Percentiles rank a stretch among this genome's conserved stretches.
Evolutionary conservation across 2,329 filamentous ascomycete genomes (phyloP).

Genomic region (Ophiocordyceps camponoti-leonardi): DNA sequence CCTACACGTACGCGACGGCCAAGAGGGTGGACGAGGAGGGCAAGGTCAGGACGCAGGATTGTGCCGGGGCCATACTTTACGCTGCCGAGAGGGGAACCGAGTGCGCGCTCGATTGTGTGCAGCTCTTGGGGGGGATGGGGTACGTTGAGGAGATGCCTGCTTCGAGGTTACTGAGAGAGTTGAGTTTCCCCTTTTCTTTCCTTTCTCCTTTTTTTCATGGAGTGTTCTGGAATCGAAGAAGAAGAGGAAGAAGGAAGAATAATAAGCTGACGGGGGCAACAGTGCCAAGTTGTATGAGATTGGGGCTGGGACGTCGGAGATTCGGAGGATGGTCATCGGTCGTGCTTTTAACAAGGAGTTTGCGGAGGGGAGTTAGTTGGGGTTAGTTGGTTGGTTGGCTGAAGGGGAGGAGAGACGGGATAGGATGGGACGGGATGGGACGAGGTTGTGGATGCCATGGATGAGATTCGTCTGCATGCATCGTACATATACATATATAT

Average conservation of each 20-base stretch:
- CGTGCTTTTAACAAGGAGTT: conserved; percentile 82
- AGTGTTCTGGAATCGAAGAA: too few relatives aligned
- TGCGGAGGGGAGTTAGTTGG: conserved; percentile 17
- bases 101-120: conserved; percentile 72
- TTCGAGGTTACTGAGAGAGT: conserved; percentile 62
- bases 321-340: conserved; percentile 87
- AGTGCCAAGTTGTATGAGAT: conserved; percentile 81
- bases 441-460: too few relatives aligned
- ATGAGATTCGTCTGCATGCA: too few relatives aligned
- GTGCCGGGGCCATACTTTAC: conserved; percentile 84
- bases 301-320: conserved; percentile 87
- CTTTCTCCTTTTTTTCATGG: too few relatives aligned
- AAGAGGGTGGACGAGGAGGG: conserved; percentile 61
- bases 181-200: conserved; percentile 11
- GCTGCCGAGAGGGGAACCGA: conserved; percentile 83
- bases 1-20: conserved; percentile 79
- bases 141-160: conserved; percentile 93
- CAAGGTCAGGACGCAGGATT: conserved; percentile 69
- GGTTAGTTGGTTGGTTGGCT: too few relatives aligned
- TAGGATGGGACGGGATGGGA: too few relatives aligned
- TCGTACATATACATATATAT: too few relatives aligned
- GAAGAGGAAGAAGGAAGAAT: too few relatives aligned
- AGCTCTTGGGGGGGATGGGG: conserved; percentile 86
- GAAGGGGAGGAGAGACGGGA: too few relatives aligned
- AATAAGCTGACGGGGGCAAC: background rate